Evolutionary conservation across 2,329 filamentous ascomycete genomes (phyloP), one percentile per base, ranked within the genome.

Genomic region (Ambrosiella cleistominuta): DNA sequence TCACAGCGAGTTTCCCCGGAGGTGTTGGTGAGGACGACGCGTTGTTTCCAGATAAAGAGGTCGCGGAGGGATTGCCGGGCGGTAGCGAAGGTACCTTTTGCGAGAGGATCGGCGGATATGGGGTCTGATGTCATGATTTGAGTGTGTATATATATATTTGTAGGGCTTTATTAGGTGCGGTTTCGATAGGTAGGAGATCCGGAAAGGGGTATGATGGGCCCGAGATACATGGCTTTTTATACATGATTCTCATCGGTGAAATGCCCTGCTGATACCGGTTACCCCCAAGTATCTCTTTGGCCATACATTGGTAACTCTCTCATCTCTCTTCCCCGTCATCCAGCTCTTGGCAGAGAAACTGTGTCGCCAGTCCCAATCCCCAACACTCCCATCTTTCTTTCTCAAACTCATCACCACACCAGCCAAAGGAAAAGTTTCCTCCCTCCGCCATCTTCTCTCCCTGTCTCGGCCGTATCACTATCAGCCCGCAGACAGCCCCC

Each of bases 11-110:
- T 76, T 67, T 88, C 83, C 60, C 83, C 83, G 64, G 75, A 72
- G 37, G 80, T 76, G 62, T 84, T 85, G 57, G 72, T 77, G 59
- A 85, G 74, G 44, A 84, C 78, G 9, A 86, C 81, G 60, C 85
- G 78, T 70, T 88, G 82, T 68, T 85, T 82, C 83, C 84, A 89
- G 64, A 74, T 75, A 72, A 86, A 85, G 61, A 87, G 76, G 64
- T 87, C 84, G 9, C 68, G 67, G 63, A 77, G 74, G 40, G 78
- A 74, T 66, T 87, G 83, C 65, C 78, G 83, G 9, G 81, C 80
- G 0, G 81, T 83, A 36, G 83, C 73, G 44, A 81, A 61, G 54
- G 80, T 75, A 47, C 85, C 85, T 68, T 79, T 80, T 39, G 82
- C 81, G 60, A 87, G 68, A 17, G 82, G 81, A 62, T 86, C 83